Conservation (phyloP, 1,139 yeast genomes). For the Geotrichum restrictum region DNA sequence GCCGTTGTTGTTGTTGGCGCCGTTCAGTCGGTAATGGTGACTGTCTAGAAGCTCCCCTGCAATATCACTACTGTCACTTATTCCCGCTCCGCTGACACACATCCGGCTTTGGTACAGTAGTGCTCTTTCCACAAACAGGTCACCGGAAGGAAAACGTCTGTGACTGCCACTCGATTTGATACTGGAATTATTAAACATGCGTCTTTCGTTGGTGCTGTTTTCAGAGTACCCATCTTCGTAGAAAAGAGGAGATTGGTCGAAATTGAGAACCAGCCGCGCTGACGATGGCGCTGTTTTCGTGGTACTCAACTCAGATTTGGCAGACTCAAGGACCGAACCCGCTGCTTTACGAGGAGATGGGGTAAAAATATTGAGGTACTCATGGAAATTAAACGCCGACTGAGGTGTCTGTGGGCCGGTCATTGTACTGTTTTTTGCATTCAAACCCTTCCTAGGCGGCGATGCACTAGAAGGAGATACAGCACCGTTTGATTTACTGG, state of each 20-base stretch:
- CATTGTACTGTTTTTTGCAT: slow-evolving; percentile 16
- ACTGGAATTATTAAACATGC: neutral
- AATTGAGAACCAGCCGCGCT: neutral
- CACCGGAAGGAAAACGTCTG: slow-evolving; percentile 6
- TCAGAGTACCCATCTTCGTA: neutral
- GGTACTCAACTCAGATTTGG: neutral
- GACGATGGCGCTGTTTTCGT: neutral
- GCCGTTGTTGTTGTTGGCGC: neutral
- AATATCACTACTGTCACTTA: neutral
- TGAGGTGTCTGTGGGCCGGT: slow-evolving; percentile 41
- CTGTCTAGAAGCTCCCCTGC: slow-evolving; percentile 2
- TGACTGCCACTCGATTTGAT: neutral
- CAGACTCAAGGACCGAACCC: neutral
- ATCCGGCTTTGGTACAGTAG: slow-evolving; percentile 7
- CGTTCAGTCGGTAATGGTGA: neutral
- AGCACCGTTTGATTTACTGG: slow-evolving; percentile 20
- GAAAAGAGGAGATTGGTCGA: slow-evolving; percentile 1
- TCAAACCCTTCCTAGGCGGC: neutral
- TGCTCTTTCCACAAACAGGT: slow-evolving; percentile 9
- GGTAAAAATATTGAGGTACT: slow-evolving; percentile 71
- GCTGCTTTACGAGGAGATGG: slow-evolving; percentile 54
- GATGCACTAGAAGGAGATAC: slow-evolving; percentile 7
- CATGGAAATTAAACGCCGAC: slow-evolving; percentile 70
- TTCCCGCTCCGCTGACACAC: neutral
- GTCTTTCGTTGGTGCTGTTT: neutral